A percentile compares a stretch with the other conserved stretches of the same genome.
Evolutionary conservation across 169 alveolate species (phyloP).

Genomic region (Sarcocystis neurona): DNA sequence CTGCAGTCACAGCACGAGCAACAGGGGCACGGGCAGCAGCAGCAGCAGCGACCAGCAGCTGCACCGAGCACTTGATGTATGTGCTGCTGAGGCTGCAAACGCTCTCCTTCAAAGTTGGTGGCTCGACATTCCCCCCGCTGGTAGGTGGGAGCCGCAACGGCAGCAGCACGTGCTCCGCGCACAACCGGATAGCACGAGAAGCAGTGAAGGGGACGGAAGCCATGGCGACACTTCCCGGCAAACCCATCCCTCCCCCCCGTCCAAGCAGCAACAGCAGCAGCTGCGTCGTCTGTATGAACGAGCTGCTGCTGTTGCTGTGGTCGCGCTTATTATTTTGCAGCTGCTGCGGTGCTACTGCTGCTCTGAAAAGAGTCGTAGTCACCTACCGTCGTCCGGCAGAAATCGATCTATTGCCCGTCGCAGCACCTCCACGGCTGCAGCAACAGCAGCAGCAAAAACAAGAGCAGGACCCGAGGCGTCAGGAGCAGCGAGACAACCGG

Average conservation of each 20-base stretch:
- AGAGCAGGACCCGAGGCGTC: no score
- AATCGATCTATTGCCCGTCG: conserved; percentile 23
- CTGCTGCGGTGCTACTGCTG: not conserved
- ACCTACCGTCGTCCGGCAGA: conserved; percentile 38
- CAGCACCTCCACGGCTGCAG: conserved; percentile 21
- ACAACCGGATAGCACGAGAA: not conserved
- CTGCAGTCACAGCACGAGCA: no score
- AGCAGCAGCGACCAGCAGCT: no score
- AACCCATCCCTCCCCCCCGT: not conserved
- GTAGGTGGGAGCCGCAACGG: no score
- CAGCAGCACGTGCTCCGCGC: no score
- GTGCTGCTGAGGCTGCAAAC: no score
- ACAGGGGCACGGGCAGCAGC: no score
- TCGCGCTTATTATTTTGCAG: not conserved
- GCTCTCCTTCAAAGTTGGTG: no score
- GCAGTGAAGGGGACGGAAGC: not conserved
- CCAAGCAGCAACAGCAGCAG: not conserved
- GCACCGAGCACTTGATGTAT: no score
- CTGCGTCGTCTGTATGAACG: not conserved
- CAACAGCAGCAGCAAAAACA: not conserved
- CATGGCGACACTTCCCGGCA: not conserved
- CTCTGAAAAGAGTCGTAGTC: not conserved
- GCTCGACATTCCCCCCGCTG: no score
- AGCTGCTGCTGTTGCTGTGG: not conserved
- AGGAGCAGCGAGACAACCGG: no score